Conservation (phyloP, 1,139 yeast genomes). For the Ogataea hybrid region DNA sequence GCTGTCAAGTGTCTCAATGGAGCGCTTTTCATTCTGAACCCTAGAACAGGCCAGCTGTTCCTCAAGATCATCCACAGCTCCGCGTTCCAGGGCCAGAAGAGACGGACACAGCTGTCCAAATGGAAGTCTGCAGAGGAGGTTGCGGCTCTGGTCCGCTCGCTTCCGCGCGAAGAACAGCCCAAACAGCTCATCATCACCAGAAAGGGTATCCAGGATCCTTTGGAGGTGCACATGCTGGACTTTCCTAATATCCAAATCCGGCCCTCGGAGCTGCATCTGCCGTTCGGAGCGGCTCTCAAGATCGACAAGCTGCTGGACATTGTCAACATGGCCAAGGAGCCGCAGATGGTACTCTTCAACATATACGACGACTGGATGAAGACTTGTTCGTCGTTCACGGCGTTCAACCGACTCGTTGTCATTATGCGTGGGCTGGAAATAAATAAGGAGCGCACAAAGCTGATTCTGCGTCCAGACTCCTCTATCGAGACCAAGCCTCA, state of each 20-base stretch:
- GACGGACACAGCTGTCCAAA: constrained; percentile 89
- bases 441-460: constrained; percentile 71
- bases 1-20: constrained; percentile 95
- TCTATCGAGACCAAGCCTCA: constrained; percentile 68
- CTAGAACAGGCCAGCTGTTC: constrained; percentile 85
- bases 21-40: constrained; percentile 84
- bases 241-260: constrained; percentile 91
- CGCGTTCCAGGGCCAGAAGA: constrained; percentile 97
- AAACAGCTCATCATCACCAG: constrained; percentile 87
- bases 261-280: constrained; percentile 85
- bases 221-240: constrained; percentile 96
- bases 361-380: constrained; percentile 94
- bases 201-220: constrained; percentile 89
- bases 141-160: constrained; percentile 82
- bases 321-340: constrained; percentile 84
- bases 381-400: constrained; percentile 82
- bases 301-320: constrained; percentile 78
- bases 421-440: constrained; percentile 78
- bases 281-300: constrained; percentile 84
- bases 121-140: constrained; percentile 99
- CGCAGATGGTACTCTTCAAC: constrained; percentile 88
- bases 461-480: constrained; percentile 74
- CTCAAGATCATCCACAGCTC: constrained; percentile 89
- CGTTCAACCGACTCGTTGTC: constrained; percentile 83
- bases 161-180: constrained; percentile 94